Evolutionary conservation across 495 filamentous ascomycete genomes (phyloP).

Genomic region (Cercophora scortea): DNA sequence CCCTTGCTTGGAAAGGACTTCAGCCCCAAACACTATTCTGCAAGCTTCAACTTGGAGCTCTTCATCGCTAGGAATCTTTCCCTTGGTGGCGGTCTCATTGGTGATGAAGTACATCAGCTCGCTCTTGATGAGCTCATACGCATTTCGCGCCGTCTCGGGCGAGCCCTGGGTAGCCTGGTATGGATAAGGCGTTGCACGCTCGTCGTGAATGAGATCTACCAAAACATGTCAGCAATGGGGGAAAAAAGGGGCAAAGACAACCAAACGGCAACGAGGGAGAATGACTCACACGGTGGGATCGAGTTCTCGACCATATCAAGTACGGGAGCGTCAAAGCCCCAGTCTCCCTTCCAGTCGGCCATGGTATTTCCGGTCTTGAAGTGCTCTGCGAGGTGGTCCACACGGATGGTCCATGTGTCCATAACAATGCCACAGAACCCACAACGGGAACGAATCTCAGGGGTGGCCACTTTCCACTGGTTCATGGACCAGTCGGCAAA

Average conservation of each 20-base stretch:
- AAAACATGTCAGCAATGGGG: slow-evolving; percentile 4
- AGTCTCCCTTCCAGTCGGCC: slow-evolving; percentile 65
- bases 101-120: slow-evolving; percentile 37
- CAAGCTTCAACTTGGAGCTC: slow-evolving; percentile 37
- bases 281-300: slow-evolving; percentile 52
- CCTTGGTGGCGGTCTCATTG: slow-evolving; percentile 20
- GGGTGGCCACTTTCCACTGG: slow-evolving; percentile 54
- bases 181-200: slow-evolving; percentile 41
- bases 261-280: neutral
- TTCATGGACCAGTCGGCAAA: slow-evolving; percentile 55
- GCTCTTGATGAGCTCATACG: slow-evolving; percentile 45
- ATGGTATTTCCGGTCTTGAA: slow-evolving; percentile 61
- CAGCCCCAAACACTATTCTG: slow-evolving; percentile 32
- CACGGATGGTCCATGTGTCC: slow-evolving; percentile 53
- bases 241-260: neutral
- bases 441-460: slow-evolving; percentile 57
- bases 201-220: slow-evolving; percentile 49
- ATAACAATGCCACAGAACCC: slow-evolving; percentile 60
- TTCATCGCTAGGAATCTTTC: slow-evolving; percentile 27
- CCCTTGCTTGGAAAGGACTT: slow-evolving; percentile 20
- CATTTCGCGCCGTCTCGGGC: slow-evolving; percentile 29
- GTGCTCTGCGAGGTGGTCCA: slow-evolving; percentile 60
- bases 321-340: slow-evolving; percentile 57
- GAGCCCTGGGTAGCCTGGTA: slow-evolving; percentile 32
- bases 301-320: slow-evolving; percentile 55